A percentile compares a stretch with the other conserved stretches of the same genome.
Evolutionary conservation across 352 stramenopile species (phyloP).

Genomic region (Phytopythium mirpurense): DNA sequence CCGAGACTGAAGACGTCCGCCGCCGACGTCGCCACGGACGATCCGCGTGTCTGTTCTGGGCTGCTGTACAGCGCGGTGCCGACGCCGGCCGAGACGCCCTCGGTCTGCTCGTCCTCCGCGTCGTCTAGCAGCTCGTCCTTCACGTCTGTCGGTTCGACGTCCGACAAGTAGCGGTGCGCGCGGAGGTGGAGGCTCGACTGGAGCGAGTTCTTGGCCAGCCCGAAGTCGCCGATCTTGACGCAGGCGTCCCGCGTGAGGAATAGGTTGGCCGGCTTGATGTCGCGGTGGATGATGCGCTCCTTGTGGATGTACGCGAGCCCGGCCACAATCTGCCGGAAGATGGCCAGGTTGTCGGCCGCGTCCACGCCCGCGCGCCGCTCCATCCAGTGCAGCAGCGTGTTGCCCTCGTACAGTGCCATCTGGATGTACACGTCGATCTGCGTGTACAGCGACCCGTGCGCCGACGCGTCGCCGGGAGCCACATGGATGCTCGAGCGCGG

Average conservation of each 20-base stretch:
- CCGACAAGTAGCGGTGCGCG: constrained; percentile 43
- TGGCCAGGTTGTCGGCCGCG: constrained; percentile 45
- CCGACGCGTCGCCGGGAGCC: neutral
- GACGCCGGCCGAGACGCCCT: constrained; percentile 61
- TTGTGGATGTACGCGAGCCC: constrained; percentile 76
- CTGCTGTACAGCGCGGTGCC: constrained; percentile 75
- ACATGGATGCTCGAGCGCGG: neutral
- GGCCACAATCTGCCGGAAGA: constrained; percentile 68
- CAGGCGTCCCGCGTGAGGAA: constrained; percentile 70
- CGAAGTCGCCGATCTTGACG: constrained; percentile 84
- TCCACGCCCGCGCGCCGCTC: constrained; percentile 45
- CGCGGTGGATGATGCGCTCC: constrained; percentile 65
- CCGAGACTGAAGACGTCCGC: constrained; percentile 77
- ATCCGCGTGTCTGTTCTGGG: constrained; percentile 53
- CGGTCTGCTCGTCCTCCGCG: constrained; percentile 16
- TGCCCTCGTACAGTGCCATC: constrained; percentile 93
- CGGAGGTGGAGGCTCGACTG: constrained; percentile 51
- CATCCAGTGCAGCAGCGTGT: constrained; percentile 82
- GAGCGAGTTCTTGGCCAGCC: constrained; percentile 66
- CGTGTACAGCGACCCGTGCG: constrained; percentile 32
- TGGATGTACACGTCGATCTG: constrained; percentile 89
- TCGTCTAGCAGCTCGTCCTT: constrained; percentile 13
- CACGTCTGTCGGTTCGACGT: constrained; percentile 18
- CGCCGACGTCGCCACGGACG: constrained; percentile 31
- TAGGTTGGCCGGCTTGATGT: constrained; percentile 82